Evolutionary conservation across 2,329 filamentous ascomycete species (phyloP).

Genomic region (Meredithiella fracta): DNA sequence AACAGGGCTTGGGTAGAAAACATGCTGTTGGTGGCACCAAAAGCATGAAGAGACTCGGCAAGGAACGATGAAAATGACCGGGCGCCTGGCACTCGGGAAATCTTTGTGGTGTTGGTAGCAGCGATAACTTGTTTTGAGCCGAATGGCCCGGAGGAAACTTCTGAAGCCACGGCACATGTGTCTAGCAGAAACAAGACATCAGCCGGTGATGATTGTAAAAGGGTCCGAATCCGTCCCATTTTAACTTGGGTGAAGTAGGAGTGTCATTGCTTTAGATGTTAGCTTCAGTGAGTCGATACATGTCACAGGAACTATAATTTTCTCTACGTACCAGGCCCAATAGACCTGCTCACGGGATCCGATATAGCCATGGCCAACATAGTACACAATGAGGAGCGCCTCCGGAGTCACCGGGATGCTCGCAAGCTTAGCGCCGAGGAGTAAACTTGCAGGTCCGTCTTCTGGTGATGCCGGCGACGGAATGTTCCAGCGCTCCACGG

Average conservation of each 20-base stretch:
- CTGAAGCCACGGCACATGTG: slow-evolving; percentile 37
- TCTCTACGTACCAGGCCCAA: slow-evolving; percentile 46
- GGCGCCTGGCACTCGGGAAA: slow-evolving; percentile 24
- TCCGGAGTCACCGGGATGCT: slow-evolving; percentile 41
- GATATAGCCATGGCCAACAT: slow-evolving; percentile 43
- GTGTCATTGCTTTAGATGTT: slow-evolving; percentile 32
- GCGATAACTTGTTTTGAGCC: slow-evolving; percentile 47
- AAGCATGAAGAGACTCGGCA: slow-evolving; percentile 36
- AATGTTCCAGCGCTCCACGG: slow-evolving; percentile 44
- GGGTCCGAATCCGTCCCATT: slow-evolving; percentile 45
- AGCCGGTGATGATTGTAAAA: slow-evolving; percentile 45
- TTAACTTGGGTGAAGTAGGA: slow-evolving; percentile 43
- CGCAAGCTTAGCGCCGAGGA: slow-evolving; percentile 43
- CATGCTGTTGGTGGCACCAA: slow-evolving; percentile 30
- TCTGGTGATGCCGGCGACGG: slow-evolving; percentile 39
- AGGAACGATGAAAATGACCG: slow-evolving; percentile 42
- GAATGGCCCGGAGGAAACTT: slow-evolving; percentile 32
- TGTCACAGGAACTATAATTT: neutral
- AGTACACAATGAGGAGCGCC: slow-evolving; percentile 48
- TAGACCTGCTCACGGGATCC: slow-evolving; percentile 45
- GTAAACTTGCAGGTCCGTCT: slow-evolving; percentile 27
- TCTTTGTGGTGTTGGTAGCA: slow-evolving; percentile 34
- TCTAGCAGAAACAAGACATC: slow-evolving; percentile 48
- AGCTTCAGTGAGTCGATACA: slow-evolving; percentile 7
- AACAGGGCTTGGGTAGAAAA: slow-evolving; percentile 41